Conservation (phyloP, 192 early-diverging fungal genomes). For the Linnemannia zychae region DNA sequence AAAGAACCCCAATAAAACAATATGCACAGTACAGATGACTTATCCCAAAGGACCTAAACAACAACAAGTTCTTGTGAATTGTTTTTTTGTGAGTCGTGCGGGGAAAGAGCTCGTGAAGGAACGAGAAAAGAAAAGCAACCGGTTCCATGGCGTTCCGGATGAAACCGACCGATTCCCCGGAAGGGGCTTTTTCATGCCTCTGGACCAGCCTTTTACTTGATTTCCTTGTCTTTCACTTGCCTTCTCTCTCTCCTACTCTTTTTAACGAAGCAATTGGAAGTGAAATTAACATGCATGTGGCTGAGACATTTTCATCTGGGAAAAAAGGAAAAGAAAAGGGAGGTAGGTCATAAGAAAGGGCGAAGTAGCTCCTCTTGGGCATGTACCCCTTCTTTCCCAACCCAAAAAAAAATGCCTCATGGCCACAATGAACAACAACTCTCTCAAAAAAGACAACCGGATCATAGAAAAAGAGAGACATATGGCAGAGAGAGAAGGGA, state of each 20-base stretch:
- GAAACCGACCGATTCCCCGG: not conserved
- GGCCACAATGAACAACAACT: not conserved
- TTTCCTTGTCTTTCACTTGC: not conserved
- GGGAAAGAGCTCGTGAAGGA: not conserved
- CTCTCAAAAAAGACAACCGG: not conserved
- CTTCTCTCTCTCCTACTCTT: not conserved
- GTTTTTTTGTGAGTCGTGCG: not conserved
- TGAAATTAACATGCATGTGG: not conserved
- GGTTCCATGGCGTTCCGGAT: not conserved
- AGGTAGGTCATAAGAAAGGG: not conserved
- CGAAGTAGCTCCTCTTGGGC: not conserved
- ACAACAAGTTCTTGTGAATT: too few species aligned
- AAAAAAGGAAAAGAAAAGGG: not conserved
- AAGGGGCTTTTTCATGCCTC: too few species aligned
- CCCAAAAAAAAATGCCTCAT: not conserved
- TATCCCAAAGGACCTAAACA: not conserved
- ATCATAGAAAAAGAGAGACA: not conserved
- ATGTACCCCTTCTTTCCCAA: not conserved
- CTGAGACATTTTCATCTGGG: not conserved
- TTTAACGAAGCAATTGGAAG: not conserved
- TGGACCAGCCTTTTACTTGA: not conserved
- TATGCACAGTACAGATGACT: not conserved
- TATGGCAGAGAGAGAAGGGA: not conserved
- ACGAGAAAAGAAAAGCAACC: not conserved
- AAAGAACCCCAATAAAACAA: not conserved